Evolutionary conservation across 2,329 filamentous ascomycete genomes (phyloP).

Genomic region (Ceratocystis albifundus): DNA sequence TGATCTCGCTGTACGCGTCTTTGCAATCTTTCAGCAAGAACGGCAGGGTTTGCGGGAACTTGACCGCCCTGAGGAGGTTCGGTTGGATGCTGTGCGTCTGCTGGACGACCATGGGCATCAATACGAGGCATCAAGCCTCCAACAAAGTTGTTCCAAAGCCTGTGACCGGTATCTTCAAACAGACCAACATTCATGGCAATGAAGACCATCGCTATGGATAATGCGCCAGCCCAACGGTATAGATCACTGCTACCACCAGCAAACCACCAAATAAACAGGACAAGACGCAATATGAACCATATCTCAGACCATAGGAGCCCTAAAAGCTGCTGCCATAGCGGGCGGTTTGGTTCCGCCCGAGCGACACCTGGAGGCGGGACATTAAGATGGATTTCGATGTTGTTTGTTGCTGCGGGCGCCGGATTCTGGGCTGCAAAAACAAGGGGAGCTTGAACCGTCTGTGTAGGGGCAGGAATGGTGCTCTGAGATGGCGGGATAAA

Average conservation of each 20-base stretch:
- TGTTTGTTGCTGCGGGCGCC: neutral
- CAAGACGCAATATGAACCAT: constrained; percentile 48
- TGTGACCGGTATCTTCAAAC: constrained; percentile 44
- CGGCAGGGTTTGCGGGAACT: constrained; percentile 32
- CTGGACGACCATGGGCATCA: constrained; percentile 32
- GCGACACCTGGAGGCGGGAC: constrained; percentile 3
- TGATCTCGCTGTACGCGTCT: constrained; percentile 37
- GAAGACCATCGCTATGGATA: constrained; percentile 42
- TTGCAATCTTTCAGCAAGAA: constrained; percentile 44
- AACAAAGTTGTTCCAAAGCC: constrained; percentile 44
- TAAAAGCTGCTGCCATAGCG: constrained; percentile 29
- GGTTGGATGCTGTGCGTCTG: constrained; percentile 27
- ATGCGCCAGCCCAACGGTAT: constrained; percentile 47
- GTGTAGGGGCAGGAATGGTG: constrained; percentile 7
- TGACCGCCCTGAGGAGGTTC: constrained; percentile 1
- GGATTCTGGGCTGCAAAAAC: neutral
- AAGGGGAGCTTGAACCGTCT: neutral
- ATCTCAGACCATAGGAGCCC: constrained; percentile 46
- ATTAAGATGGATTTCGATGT: constrained; percentile 5
- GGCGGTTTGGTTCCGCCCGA: constrained; percentile 4
- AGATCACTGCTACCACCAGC: constrained; percentile 47
- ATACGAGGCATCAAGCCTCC: constrained; percentile 44
- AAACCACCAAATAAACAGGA: constrained; percentile 54
- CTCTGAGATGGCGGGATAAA: neutral
- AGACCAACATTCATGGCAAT: constrained; percentile 49